phyloP scores from a whole-genome alignment of 306 rosid species.

The Mimosa pudica region DNA sequence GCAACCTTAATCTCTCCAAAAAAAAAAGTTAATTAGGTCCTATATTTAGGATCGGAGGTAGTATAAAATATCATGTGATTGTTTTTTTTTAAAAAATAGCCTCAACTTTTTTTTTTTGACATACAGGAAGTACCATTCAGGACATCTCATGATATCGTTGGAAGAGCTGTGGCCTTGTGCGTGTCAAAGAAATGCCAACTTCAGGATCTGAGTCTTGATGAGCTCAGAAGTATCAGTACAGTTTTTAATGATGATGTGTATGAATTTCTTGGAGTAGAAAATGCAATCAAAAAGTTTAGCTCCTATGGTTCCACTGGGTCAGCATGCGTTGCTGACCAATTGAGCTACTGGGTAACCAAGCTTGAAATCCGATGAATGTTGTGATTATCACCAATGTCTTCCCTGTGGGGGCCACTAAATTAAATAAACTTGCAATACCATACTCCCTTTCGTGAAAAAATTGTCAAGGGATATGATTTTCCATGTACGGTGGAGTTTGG shows the following conservation, averaged over 20 bases:
- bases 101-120: conserved; percentile 4
- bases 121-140: conserved; percentile 88
- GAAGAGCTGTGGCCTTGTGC: conserved; percentile 80
- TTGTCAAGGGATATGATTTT: too few species aligned
- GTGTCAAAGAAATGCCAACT: conserved; percentile 69
- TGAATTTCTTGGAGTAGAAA: conserved; percentile 85
- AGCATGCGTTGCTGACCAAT: conserved; percentile 76
- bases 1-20: too few species aligned
- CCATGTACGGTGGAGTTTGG: too few species aligned
- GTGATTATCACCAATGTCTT: conserved; percentile 16
- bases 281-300: conserved; percentile 71
- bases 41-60: too few species aligned
- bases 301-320: conserved; percentile 96
- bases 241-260: conserved; percentile 78
- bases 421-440: too few species aligned
- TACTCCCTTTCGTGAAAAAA: too few species aligned
- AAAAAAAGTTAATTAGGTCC: too few species aligned
- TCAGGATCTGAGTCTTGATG: conserved; percentile 67
- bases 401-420: background rate
- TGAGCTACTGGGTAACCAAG: conserved; percentile 62
- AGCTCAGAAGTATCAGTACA: conserved; percentile 61
- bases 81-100: too few species aligned
- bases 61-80: too few species aligned
- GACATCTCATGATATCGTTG: conserved; percentile 91
- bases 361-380: conserved; percentile 50